Base-by-base conservation (phyloP, 1,284 basidiomycete species). In the Cryptococcus maquisensis region DNA sequence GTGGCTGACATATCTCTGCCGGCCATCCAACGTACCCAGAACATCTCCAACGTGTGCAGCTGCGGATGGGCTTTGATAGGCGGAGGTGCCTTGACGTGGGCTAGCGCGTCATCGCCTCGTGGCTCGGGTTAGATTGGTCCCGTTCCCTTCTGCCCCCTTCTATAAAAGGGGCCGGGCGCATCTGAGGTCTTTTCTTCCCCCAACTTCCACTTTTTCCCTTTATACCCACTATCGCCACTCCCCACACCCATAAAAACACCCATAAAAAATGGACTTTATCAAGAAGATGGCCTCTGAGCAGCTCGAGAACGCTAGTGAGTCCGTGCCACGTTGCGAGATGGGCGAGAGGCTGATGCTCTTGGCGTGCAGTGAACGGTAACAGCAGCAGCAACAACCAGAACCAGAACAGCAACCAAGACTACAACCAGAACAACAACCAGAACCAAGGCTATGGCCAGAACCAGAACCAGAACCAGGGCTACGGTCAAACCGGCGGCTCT, bases 401-500 rank as follows among this genome's bases (percentile, higher is more conserved):
- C 49, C 49, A 52, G 23, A 42, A 42, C 42, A 43, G 18, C 24
- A 18, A 16, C 28, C 15, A n/a, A 10, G 16, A 16, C 26, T 32
- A 21, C 36, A 44, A 38, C 37, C 28, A 20, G 18, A 40, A 28
- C 26, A 43, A 51, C 23, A 39, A 47, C 16, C 51, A 57, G 39
- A 49, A 52, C 39, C 48, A 53, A 38, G 56, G 54, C 51, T 50
- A 59, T 35, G 47, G 42, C n/a, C 41, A 47, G 15, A 23, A 47
- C 9, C 47, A 57, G 40, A 47, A 47, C 38, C 36, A 53, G 24
- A 40, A 45, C 26, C 20, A 46, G 18, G 36, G 38, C n/a, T 66
- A 61, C 41, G 64, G 56, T 28, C 47, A 59, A 51, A 66, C 60
- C 15, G 71, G 71, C 38, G 71, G 71, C 18, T 55, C 62, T 24